A percentile compares a stretch with the other conserved stretches of the same genome.
These are phyloP conservation scores for Rhodotorula sp. DNA, from an alignment of 1,284 basidiomycete species.

Conservation along the genomic window DNA sequence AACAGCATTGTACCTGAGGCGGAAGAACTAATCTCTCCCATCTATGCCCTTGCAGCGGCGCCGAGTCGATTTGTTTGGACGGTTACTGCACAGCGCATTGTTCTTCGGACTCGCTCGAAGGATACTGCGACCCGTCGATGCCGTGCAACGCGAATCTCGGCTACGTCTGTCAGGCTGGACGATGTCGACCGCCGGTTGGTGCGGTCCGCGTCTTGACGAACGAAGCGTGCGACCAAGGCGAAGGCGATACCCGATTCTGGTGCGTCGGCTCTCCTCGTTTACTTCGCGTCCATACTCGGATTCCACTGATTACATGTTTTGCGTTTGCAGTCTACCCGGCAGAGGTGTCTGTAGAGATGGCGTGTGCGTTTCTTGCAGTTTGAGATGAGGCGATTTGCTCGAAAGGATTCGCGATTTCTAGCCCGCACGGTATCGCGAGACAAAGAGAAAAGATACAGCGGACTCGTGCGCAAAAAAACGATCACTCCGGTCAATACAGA, in stretches of 20 bases:
- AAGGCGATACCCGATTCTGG: conserved; percentile 38
- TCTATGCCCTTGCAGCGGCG: conserved; percentile 6
- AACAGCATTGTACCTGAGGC: not conserved
- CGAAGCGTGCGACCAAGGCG: conserved; percentile 34
- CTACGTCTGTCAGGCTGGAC: conserved; percentile 34
- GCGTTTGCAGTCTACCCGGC: conserved; percentile 22
- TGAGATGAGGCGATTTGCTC: not conserved
- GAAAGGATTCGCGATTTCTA: no score
- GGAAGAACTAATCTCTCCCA: no score
- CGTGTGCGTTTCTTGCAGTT: conserved; percentile 28
- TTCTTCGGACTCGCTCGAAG: conserved; percentile 31
- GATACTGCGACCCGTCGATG: conserved; percentile 32
- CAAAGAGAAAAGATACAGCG: no score
- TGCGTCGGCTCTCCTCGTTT: not conserved
- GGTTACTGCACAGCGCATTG: conserved; percentile 27
- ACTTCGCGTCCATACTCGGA: no score
- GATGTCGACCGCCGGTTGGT: conserved; percentile 33
- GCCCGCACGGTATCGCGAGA: no score
- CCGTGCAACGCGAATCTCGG: conserved; percentile 32
- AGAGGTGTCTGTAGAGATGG: conserved; percentile 26
- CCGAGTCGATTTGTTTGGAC: conserved; percentile 25
- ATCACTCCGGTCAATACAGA: no score
- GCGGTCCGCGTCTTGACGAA: conserved; percentile 27
- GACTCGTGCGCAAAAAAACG: no score
- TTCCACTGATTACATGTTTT: no score